Conservation (phyloP, 2,329 filamentous ascomycete genomes). For the Gremmenia infestans region DNA sequence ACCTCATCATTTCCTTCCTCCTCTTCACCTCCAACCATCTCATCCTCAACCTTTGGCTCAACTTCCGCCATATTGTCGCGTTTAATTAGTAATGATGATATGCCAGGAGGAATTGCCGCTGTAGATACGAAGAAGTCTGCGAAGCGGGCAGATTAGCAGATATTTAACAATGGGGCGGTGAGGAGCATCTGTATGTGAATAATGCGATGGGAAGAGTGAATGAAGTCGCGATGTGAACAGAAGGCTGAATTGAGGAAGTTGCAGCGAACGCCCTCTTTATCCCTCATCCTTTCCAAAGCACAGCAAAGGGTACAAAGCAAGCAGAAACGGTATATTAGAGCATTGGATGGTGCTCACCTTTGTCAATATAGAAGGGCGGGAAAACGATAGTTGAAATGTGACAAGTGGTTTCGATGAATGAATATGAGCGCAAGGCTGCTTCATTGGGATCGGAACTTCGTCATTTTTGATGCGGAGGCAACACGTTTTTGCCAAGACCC, state of each 20-base stretch:
- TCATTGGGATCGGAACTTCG: not conserved
- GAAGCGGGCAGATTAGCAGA: not conserved
- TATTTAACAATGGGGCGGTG: not conserved
- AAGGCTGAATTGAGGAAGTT: not conserved
- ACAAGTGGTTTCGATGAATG: not conserved
- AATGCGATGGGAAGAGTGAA: not conserved
- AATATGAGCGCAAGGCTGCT: not conserved
- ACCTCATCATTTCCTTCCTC: conserved; percentile 32
- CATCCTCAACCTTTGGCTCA: conserved; percentile 24
- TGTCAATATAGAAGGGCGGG: not conserved
- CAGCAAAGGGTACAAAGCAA: not conserved
- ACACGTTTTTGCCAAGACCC: not conserved
- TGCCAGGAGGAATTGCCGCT: not conserved
- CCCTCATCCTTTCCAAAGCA: no score
- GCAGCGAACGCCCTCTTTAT: no score
- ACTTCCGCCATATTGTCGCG: conserved; percentile 26
- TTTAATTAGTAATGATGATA: not conserved
- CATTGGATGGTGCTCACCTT: not conserved
- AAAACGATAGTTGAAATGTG: not conserved
- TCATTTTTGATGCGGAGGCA: not conserved
- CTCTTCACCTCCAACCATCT: conserved; percentile 26
- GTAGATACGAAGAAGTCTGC: not conserved
- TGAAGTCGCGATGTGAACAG: not conserved
- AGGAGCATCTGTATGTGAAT: no score
- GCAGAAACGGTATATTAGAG: not conserved